phyloP scores from a whole-genome alignment of 108 stramenopile genomes.

The Parietichytrium sp. region DNA sequence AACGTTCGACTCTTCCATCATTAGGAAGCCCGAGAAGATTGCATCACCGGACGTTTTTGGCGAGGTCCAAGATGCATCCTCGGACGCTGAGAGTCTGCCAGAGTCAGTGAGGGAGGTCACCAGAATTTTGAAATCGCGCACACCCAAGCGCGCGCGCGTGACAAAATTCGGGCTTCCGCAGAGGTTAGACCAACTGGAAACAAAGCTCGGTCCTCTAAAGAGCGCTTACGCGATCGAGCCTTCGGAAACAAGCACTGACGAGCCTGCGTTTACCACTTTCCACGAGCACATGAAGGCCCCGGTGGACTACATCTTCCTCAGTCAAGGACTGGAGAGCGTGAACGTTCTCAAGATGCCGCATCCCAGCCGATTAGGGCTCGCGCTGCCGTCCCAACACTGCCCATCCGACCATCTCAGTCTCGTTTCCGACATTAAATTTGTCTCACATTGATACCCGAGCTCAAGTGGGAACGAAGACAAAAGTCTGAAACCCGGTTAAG shows the following conservation, averaged over 20 bases:
- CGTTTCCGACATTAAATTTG: too few species aligned
- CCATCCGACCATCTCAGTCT: constrained; percentile 12
- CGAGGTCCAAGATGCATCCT: not conserved
- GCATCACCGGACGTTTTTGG: not conserved
- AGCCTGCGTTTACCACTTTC: constrained; percentile 52
- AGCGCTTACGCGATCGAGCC: constrained; percentile 50
- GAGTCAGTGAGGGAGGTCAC: not conserved
- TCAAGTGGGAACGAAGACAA: too few species aligned
- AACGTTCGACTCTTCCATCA: not conserved
- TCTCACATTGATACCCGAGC: too few species aligned
- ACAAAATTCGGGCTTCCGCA: not conserved
- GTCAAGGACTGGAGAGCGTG: not conserved
- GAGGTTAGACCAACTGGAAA: not conserved
- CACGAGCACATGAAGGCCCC: constrained; percentile 49
- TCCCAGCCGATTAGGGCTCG: not conserved
- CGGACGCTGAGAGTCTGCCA: not conserved
- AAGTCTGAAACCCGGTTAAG: too few species aligned
- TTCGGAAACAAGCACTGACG: constrained; percentile 41
- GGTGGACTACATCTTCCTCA: constrained; percentile 51
- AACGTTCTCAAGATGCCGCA: not conserved
- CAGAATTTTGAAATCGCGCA: not conserved
- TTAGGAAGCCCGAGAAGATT: not conserved
- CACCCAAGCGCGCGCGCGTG: not conserved
- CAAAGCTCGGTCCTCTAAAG: not conserved
- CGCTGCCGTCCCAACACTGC: not conserved